Evolutionary conservation across 2,329 filamentous ascomycete species (phyloP).

Genomic region (Endocalyx cinctus): DNA sequence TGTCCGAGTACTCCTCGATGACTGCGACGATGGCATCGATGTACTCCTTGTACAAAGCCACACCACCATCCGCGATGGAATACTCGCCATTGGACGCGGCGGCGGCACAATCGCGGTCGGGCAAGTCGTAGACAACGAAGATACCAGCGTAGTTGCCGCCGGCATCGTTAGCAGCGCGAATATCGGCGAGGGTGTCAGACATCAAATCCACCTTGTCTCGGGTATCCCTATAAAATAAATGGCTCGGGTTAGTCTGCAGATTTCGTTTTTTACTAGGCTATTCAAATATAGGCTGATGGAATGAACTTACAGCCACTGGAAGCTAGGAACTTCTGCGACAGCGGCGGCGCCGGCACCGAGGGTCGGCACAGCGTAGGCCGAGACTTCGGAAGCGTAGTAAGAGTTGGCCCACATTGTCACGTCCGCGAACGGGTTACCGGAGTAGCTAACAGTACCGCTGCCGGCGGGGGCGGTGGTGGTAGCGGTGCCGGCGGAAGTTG

Average conservation of each 20-base stretch:
- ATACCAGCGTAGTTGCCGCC: conserved; percentile 41
- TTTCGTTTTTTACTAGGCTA: too few relatives aligned
- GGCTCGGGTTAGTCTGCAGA: too few relatives aligned
- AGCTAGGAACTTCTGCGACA: conserved; percentile 48
- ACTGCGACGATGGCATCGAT: conserved; percentile 43
- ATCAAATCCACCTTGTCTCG: conserved; percentile 44
- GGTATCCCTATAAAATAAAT: conserved; percentile 36
- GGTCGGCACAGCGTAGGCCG: conserved; percentile 55
- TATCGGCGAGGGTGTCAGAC: conserved; percentile 39
- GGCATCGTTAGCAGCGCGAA: conserved; percentile 32
- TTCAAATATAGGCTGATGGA: too few relatives aligned
- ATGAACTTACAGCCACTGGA: conserved; percentile 45
- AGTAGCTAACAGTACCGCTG: conserved; percentile 34
- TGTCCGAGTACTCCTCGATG: conserved; percentile 38
- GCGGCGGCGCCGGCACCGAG: conserved; percentile 50
- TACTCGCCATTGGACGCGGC: conserved; percentile 54
- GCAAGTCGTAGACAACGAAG: conserved; percentile 54
- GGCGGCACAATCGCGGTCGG: conserved; percentile 54
- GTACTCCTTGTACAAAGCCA: conserved; percentile 51
- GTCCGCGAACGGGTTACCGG: conserved; percentile 52
- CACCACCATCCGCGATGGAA: conserved; percentile 43
- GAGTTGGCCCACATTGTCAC: conserved; percentile 49
- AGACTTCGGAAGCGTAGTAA: conserved; percentile 52
- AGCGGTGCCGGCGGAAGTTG: conserved; percentile 13
- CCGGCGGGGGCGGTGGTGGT: conserved; percentile 21